These are phyloP conservation scores for Auricularia heimuer DNA, from an alignment of 768 basidiomycete species.

Conservation along the genomic window DNA sequence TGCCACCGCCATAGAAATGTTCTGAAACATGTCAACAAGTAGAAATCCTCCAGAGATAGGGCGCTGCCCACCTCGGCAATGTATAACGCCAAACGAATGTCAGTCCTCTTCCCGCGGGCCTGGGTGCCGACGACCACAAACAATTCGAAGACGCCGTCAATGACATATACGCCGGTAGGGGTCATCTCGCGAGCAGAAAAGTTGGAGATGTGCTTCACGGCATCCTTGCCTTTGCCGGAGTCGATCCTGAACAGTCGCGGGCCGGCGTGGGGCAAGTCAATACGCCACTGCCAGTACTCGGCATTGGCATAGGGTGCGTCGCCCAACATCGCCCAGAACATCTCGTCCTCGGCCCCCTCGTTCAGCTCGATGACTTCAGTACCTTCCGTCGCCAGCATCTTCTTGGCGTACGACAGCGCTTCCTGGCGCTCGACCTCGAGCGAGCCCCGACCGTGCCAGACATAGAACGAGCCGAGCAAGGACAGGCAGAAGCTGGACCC, in stretches of 20 bases:
- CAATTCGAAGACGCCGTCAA: constrained; percentile 73
- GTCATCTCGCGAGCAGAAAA: constrained; percentile 29
- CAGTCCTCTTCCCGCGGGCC: constrained; percentile 48
- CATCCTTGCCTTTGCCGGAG: constrained; percentile 20
- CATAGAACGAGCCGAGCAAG: constrained; percentile 58
- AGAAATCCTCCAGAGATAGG: neutral
- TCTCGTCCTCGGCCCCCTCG: constrained; percentile 52
- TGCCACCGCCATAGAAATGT: constrained; percentile 43
- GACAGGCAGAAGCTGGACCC: constrained; percentile 76
- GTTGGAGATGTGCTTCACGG: constrained; percentile 37
- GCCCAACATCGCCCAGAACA: constrained; percentile 86
- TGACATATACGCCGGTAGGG: constrained; percentile 44
- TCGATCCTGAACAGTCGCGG: constrained; percentile 57
- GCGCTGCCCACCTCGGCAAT: constrained; percentile 39
- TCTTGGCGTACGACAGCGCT: constrained; percentile 50
- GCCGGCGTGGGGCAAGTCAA: constrained; percentile 26
- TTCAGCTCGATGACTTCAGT: constrained; percentile 46
- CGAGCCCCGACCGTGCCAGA: constrained; percentile 77
- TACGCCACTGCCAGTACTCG: constrained; percentile 75
- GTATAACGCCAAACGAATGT: constrained; percentile 53
- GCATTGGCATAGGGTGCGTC: constrained; percentile 66
- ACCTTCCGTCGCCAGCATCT: constrained; percentile 30
- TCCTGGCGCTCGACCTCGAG: constrained; percentile 46
- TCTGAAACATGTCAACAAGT: constrained; percentile 27
- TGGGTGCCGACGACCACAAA: constrained; percentile 62